These are phyloP conservation scores for Bertia moriformis DNA, from an alignment of 2,329 filamentous ascomycete genomes.

Conservation along the genomic window DNA sequence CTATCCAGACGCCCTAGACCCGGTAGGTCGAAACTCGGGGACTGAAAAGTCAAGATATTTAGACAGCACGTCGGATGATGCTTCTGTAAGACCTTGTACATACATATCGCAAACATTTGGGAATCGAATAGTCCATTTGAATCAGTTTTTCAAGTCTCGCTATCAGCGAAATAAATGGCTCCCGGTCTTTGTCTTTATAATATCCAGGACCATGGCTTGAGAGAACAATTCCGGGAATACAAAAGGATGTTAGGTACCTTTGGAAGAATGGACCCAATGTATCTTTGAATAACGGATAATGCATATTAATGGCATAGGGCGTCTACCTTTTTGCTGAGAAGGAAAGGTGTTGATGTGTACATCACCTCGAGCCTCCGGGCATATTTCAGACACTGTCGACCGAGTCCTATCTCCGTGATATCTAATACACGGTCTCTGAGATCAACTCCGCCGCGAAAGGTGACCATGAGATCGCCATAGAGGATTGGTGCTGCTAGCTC, in stretches of 20 bases:
- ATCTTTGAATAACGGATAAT: not conserved
- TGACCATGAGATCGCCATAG: too few relatives aligned
- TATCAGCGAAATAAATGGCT: not conserved
- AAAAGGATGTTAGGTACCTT: not conserved
- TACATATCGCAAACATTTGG: not conserved
- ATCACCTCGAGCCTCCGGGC: not conserved
- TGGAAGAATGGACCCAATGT: not conserved
- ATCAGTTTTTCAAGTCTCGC: not conserved
- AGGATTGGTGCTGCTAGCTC: too few relatives aligned
- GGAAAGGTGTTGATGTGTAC: not conserved
- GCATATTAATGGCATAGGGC: not conserved
- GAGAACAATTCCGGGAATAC: too few relatives aligned
- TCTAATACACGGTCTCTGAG: too few relatives aligned
- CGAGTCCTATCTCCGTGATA: too few relatives aligned
- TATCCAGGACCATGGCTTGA: too few relatives aligned
- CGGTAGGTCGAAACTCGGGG: not conserved
- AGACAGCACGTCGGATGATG: not conserved
- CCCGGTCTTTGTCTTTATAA: not conserved
- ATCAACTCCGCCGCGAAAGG: too few relatives aligned
- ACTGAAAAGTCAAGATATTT: not conserved
- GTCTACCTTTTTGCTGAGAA: not conserved
- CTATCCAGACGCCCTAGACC: not conserved
- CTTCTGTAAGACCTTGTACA: not conserved
- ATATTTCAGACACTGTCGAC: not conserved
- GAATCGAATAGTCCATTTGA: not conserved